Base-by-base conservation (phyloP, 2,329 filamentous ascomycete species). In the Ophiocordyceps camponoti-floridani region DNA sequence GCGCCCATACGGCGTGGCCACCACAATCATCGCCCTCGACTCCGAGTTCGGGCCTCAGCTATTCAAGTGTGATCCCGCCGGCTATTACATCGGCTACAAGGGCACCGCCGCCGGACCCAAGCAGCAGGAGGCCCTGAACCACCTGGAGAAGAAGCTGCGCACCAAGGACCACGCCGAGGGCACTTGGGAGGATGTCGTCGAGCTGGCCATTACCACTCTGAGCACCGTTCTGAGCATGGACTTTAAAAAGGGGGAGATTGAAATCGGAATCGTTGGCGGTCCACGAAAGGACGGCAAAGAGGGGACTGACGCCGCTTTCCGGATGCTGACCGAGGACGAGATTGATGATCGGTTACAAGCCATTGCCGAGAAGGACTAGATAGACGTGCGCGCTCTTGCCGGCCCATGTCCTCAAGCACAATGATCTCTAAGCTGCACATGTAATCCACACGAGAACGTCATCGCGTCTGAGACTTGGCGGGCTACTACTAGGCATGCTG, bases 121-220 rank as follows among this genome's bases (percentile, higher is more conserved):
- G 71, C 89, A 95, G 64, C 91, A 98, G 64, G 91, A 98, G 73
- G 91, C 91, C 50, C 77, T 96, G 61, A 98, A 98, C 67, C 87
- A 94, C 64, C 73, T 98, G 47, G 91, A 98, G 77, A 96, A 96
- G 81, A 96, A 96, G 75, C 79, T 98, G 64, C 94, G 95, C 72
- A 95, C 94, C 79, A 95, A 95, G 79, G 88, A 96, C 58, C 73
- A 75, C 56, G 91, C 89, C 33, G 83, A 91, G 47, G 91, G 91
- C 49, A 80, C 70, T 59, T 98, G 91, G 91, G 85, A 94, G 65
- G 91, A 98, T 48, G 91, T 98, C 43, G 89, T 98, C 43, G 91
- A 98, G 72, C 73, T 96, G 56, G 91, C 85, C 47, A 98, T 98
- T 63, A 84, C 86, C 41, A 89, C 91, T 7, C 69, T 98, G 63